phyloP scores from a whole-genome alignment of 2,329 filamentous ascomycete species.

The Xylariaceae sp. region DNA sequence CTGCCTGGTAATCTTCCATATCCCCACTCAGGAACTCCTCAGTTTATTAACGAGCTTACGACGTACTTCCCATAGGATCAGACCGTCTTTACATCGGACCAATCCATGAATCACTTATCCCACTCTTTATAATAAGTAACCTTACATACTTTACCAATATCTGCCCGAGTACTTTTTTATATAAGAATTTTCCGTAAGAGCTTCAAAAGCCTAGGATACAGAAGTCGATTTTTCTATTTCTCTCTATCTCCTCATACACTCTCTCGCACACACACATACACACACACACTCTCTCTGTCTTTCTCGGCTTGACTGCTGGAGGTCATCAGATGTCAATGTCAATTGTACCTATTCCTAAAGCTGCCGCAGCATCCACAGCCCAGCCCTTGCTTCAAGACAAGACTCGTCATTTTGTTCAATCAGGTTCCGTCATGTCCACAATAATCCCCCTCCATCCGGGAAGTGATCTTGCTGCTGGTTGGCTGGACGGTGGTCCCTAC shows the following conservation, averaged over 20 bases:
- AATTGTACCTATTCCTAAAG: not conserved
- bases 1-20: not conserved
- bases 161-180: not conserved
- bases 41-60: not conserved
- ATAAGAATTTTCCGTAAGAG: not conserved
- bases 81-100: too few relatives aligned
- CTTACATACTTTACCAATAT: too few relatives aligned
- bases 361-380: not conserved
- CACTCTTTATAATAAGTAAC: too few relatives aligned
- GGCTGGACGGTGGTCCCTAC: constrained; percentile 13
- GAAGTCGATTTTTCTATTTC: too few relatives aligned
- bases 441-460: not conserved
- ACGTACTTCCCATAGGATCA: not conserved
- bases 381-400: not conserved
- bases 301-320: too few relatives aligned
- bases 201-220: too few relatives aligned
- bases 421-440: not conserved
- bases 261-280: too few relatives aligned
- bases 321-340: not conserved
- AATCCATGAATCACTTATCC: not conserved
- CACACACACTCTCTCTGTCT: too few relatives aligned
- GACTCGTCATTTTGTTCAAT: not conserved
- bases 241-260: too few relatives aligned
- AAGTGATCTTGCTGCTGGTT: not conserved
- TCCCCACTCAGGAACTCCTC: not conserved